phyloP scores from a whole-genome alignment of 306 rosid genomes.

The Vicia faba region DNA sequence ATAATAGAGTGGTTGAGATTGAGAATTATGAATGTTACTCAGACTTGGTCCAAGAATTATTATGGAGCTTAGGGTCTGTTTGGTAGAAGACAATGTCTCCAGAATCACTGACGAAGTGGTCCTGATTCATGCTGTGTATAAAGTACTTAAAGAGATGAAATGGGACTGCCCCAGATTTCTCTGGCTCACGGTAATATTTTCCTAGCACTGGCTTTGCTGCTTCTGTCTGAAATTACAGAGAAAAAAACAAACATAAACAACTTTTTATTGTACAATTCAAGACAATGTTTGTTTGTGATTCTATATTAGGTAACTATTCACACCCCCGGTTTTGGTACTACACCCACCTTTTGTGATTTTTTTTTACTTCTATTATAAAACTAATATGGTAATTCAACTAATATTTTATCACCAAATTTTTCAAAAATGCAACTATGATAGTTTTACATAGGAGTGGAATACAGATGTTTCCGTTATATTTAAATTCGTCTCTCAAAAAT shows the following conservation, averaged over 20 bases:
- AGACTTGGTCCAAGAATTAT: conserved; percentile 44
- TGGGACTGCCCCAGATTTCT: conserved; percentile 80
- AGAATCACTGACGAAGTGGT: conserved; percentile 77
- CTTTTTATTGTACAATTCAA: background rate
- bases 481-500: too few species aligned
- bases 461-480: too few species aligned
- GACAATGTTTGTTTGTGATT: background rate
- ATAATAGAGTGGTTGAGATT: background rate
- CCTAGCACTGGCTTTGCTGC: conserved; percentile 80
- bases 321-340: background rate
- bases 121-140: conserved; percentile 60
- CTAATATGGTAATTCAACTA: too few species aligned
- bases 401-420: too few species aligned
- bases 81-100: conserved; percentile 81
- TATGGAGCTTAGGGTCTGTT: conserved; percentile 52
- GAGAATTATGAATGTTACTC: conserved; percentile 35
- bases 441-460: too few species aligned
- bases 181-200: conserved; percentile 85
- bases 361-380: too few species aligned
- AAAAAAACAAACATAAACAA: background rate
- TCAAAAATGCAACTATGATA: too few species aligned
- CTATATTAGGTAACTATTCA: background rate
- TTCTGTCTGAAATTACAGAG: conserved; percentile 55
- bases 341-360: background rate
- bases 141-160: conserved; percentile 66